A percentile compares a stretch with the other conserved stretches of the same genome.
Conservation (phyloP, 2,329 filamentous ascomycete species). For the Sarocladium kiliense region DNA sequence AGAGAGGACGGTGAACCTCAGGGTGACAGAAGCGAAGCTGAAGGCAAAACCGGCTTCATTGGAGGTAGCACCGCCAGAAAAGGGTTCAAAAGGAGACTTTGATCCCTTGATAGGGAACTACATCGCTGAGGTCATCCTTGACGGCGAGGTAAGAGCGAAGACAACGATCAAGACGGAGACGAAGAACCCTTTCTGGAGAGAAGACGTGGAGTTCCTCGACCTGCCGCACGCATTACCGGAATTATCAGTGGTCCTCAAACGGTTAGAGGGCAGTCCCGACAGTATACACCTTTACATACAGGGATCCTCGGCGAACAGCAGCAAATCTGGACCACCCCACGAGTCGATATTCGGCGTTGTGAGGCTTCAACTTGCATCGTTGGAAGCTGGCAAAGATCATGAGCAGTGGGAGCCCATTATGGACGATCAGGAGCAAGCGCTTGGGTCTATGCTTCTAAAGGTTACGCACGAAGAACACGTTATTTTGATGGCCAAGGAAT, state of each 20-base stretch:
- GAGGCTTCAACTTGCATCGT: conserved; percentile 74
- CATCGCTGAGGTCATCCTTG: conserved; percentile 72
- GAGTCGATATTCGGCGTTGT: conserved; percentile 64
- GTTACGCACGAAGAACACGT: conserved; percentile 83
- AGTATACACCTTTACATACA: conserved; percentile 19
- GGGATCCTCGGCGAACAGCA: not conserved
- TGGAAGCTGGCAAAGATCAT: conserved; percentile 70
- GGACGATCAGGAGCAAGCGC: conserved; percentile 67
- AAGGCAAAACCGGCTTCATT: conserved; percentile 29
- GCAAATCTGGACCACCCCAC: conserved; percentile 28
- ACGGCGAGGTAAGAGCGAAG: conserved; percentile 72
- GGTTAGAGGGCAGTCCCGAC: conserved; percentile 47
- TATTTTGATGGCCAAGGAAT: conserved; percentile 81
- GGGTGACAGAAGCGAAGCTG: conserved; percentile 59
- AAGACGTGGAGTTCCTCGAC: conserved; percentile 73
- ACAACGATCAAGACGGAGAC: conserved; percentile 68
- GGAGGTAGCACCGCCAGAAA: conserved; percentile 13
- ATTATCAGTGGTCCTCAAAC: conserved; percentile 68
- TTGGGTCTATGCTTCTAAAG: conserved; percentile 82
- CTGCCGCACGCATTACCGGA: conserved; percentile 64
- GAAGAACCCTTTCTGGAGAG: conserved; percentile 75
- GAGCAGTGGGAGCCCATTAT: conserved; percentile 86
- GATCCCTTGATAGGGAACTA: conserved; percentile 61
- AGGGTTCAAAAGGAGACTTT: conserved; percentile 17
- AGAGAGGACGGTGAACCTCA: conserved; percentile 54